Evolutionary conservation across 352 stramenopile species (phyloP).

Genomic region (Globisporangium irregulare): DNA sequence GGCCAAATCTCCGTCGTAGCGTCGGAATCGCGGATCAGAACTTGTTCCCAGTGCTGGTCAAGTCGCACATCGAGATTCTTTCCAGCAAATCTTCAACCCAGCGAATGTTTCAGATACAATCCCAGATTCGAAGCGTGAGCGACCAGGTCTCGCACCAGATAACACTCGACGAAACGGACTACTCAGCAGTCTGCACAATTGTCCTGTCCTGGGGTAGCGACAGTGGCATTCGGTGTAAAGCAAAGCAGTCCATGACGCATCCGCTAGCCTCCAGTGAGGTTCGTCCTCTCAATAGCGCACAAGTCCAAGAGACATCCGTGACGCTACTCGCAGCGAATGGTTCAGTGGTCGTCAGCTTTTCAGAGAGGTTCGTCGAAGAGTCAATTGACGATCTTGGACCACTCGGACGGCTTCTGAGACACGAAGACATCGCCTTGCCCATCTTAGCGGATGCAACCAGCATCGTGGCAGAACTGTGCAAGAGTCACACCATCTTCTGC

Average conservation of each 20-base stretch:
- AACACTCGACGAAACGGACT: conserved; percentile 5
- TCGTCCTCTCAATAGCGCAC: background rate
- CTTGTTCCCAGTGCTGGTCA: conserved; percentile 6
- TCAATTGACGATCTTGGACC: conserved; percentile 4
- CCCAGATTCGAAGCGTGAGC: background rate
- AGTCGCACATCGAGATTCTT: conserved; percentile 7
- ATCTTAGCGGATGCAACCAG: conserved; percentile 18
- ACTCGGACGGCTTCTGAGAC: conserved; percentile 20
- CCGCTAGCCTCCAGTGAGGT: background rate
- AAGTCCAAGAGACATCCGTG: background rate
- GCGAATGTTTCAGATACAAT: conserved; percentile 11
- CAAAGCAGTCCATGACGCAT: conserved; percentile 4
- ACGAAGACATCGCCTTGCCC: background rate
- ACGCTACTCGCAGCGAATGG: background rate
- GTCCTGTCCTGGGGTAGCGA: background rate
- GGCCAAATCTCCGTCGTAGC: background rate
- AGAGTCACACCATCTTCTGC: conserved; percentile 27
- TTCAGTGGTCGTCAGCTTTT: background rate
- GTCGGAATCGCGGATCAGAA: background rate
- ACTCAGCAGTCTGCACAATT: background rate
- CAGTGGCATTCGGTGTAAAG: background rate
- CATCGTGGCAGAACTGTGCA: conserved; percentile 28
- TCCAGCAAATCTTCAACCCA: background rate
- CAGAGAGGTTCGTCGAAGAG: conserved; percentile 4
- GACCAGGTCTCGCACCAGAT: conserved; percentile 3